Base-by-base conservation (phyloP, 495 filamentous ascomycete species). In the Lindgomyces ingoldianus region DNA sequence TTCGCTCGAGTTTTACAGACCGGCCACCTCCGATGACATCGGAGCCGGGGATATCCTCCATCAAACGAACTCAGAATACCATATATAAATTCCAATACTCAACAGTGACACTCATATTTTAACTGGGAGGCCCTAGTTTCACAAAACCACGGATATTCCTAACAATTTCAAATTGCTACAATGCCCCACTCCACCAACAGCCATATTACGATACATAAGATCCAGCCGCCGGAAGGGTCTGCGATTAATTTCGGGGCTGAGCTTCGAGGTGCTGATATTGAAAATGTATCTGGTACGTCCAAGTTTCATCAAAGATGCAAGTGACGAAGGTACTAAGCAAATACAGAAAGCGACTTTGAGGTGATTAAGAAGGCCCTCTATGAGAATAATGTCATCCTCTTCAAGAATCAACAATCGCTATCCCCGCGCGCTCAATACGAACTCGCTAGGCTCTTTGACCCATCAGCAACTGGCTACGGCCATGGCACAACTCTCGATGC, bases 401-500 rank as follows among this genome's bases (percentile, higher is more conserved):
- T 91, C 76, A 90, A 89, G 70, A 79, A 84, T 70, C 87, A 90
- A 68, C 64, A 76, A 10, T 78, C 80, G 60, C 75, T 85, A 30
- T 81, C 85, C 3, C 84, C 88, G 1, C 81, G 81, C 69, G 86
- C 87, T 24, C 88, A 91, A 74, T 91, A 84, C 74, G 81, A 86
- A 50, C 75, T 90, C 39, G 90, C 87, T 12, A 81, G 80, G 27
- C 83, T 84, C 59, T 91, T 90, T 78, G 87, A 90, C 66, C 87
- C 87, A 2, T 64, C 76, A 1, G 81, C 83, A 4, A 74, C 81
- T 0, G 82, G 78, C 19, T 91, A 91, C 75, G 88, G 88, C 44
- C 88, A 90, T 70, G 88, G 87, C 72, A 87, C 87, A 70, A 86
- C 86, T 18, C 76, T 88, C 67, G 86, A 88, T 71, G 80, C 78